Evolutionary conservation across 352 stramenopile species (phyloP).

Genomic region (Aphanomyces astaci): DNA sequence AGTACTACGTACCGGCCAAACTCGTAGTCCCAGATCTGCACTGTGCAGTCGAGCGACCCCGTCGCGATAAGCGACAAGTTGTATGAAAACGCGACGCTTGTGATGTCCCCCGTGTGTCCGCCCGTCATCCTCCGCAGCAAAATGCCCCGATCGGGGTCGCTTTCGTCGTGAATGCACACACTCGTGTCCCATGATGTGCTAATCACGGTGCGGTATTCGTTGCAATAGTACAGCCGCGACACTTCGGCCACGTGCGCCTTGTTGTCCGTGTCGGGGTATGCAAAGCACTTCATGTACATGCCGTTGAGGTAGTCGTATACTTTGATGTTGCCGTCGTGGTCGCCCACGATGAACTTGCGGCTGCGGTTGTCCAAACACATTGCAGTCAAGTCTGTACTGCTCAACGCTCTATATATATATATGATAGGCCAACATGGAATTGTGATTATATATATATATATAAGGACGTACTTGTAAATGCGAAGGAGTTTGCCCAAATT

Average conservation of each 20-base stretch:
- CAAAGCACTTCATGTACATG: conserved; percentile 80
- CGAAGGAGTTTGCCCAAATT: conserved; percentile 68
- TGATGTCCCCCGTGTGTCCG: conserved; percentile 72
- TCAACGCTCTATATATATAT: conserved; percentile 33
- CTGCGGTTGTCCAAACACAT: conserved; percentile 74
- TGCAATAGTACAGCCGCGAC: conserved; percentile 68
- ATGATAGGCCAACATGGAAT: too few relatives aligned
- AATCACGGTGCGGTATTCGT: conserved; percentile 80
- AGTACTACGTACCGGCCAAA: conserved; percentile 48
- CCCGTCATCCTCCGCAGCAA: conserved; percentile 63
- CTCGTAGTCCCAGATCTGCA: conserved; percentile 85
- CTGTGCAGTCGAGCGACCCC: conserved; percentile 52
- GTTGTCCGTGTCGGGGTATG: conserved; percentile 54
- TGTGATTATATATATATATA: too few relatives aligned
- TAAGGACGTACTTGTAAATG: conserved; percentile 49
- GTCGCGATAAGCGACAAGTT: conserved; percentile 70
- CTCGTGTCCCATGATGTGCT: conserved; percentile 70
- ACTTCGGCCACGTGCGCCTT: conserved; percentile 67
- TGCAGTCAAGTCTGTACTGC: conserved; percentile 60
- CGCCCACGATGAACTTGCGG: conserved; percentile 80
- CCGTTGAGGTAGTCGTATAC: conserved; percentile 87
- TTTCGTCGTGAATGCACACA: conserved; percentile 81
- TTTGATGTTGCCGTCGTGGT: conserved; percentile 67
- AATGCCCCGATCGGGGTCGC: conserved; percentile 65
- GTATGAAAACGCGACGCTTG: conserved; percentile 61